These are phyloP conservation scores for Candida maris DNA, from an alignment of 805 yeast genomes.

Conservation along the genomic window DNA sequence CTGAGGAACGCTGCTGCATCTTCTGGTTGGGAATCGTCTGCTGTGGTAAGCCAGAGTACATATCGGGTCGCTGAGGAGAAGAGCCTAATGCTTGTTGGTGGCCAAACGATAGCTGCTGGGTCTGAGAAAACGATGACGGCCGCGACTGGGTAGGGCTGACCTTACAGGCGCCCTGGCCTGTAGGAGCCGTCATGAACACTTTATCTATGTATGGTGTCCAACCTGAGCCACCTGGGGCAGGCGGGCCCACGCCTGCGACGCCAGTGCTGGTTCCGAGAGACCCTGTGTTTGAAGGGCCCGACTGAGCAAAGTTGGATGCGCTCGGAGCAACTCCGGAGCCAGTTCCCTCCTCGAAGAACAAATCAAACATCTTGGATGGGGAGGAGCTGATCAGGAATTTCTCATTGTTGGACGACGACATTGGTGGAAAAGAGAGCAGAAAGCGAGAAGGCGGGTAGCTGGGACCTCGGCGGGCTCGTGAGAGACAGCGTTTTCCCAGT, in stretches of 20 bases:
- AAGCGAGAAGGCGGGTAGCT: no score
- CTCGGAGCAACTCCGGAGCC: conserved; percentile 4
- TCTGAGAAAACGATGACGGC: conserved; percentile 1
- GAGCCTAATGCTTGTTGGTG: conserved; percentile 8
- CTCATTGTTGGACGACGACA: conserved; percentile 21
- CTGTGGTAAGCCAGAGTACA: background rate
- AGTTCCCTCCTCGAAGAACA: conserved; percentile 18
- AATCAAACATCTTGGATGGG: conserved; percentile 29
- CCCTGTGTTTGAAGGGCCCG: background rate
- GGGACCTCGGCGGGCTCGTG: no score
- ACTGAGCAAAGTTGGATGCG: background rate
- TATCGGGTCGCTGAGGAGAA: conserved; percentile 17
- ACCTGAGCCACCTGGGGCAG: conserved; percentile 12
- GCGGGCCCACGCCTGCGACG: conserved; percentile 9
- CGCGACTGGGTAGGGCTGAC: conserved; percentile 12
- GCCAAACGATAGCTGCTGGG: background rate
- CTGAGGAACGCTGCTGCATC: background rate
- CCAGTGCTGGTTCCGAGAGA: conserved; percentile 1
- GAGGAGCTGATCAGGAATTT: conserved; percentile 25
- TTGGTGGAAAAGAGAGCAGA: no score
- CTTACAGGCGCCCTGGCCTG: conserved; percentile 2
- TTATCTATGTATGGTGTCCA: conserved; percentile 29
- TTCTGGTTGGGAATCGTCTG: background rate
- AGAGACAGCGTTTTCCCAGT: no score
- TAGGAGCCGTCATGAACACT: conserved; percentile 13